Percentiles rank a stretch among this genome's conserved stretches.
Evolutionary conservation across 2,329 filamentous ascomycete species (phyloP).

Genomic region (Alternaria infectoria): DNA sequence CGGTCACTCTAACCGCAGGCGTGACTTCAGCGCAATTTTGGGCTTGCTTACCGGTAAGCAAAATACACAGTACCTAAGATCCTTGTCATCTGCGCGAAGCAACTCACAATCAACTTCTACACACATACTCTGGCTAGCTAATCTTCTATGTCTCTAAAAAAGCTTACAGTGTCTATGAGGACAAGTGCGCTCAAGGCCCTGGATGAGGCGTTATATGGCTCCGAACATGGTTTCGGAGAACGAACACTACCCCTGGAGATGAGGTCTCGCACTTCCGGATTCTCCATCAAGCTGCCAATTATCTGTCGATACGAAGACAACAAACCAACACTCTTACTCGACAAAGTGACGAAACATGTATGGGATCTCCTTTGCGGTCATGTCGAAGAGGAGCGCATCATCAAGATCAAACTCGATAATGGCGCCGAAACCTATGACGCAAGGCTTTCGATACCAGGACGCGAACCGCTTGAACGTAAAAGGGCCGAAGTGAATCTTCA

Average conservation of each 20-base stretch:
- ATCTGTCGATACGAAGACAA: slow-evolving; percentile 8
- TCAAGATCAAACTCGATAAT: background rate
- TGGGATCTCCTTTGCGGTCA: background rate
- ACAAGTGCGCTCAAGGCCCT: background rate
- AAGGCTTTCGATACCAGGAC: background rate
- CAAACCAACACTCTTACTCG: background rate
- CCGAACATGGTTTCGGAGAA: slow-evolving; percentile 8
- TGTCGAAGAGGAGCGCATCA: background rate
- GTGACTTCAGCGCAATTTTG: background rate
- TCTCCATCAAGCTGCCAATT: background rate
- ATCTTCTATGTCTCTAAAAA: background rate
- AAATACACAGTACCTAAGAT: background rate
- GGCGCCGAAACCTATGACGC: background rate
- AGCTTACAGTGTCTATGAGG: background rate
- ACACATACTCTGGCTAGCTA: background rate
- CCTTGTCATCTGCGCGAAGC: background rate
- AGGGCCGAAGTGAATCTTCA: background rate
- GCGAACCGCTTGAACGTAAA: background rate
- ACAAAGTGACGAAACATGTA: background rate
- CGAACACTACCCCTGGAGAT: background rate
- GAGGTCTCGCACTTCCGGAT: background rate
- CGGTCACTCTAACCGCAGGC: background rate
- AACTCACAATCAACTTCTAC: background rate
- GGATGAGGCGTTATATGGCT: background rate
- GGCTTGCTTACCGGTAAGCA: background rate